Base-by-base conservation (phyloP, 768 basidiomycete species). In the Pisolithus tinctorius region DNA sequence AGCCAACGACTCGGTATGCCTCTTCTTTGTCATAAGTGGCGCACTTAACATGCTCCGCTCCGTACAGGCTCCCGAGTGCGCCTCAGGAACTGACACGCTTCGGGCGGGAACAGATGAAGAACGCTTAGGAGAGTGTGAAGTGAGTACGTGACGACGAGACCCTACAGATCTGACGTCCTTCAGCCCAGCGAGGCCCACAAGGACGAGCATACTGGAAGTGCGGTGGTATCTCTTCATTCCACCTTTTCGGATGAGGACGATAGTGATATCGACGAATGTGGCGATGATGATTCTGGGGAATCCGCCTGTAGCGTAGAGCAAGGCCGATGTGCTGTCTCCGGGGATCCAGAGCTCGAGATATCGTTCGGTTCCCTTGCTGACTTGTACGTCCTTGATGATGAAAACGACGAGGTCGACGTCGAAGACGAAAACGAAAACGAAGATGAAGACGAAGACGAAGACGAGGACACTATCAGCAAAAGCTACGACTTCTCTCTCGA, bases 401-500 rank as follows among this genome's bases (percentile, higher is more conserved):
- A 20, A 0, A 16, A 47, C 20, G 20, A 20, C 20, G 20, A 20
- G 20, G 20, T 20, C 20, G 20, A 20, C 20, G 20, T 20, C 20
- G 20, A 20, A 20, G 20, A 20, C 20, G 20, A 20, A 20, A 20
- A 20, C 20, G 20, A 20, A 20, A 20, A 20, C 20, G 20, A 20
- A 20, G 2, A 20, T 2, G 20, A 20, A 20, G 20, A 20, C 2
- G 20, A 20, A 20, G 20, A 20, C 20, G 27, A 49, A 8, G 25
- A 20, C 7, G 23, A 25, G 25, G 25, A 20, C 1, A 23, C 14
- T 10, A 26, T 29, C 23, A 52, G 39, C n/a, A 54, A 31, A 34
- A 47, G 52, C 8, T 53, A 55, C 27, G 41, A 47, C 9, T 55
- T 55, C 27, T 40, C 31, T 11, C 53, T 49, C 11, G 41, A 13